phyloP scores from a whole-genome alignment of 2,329 filamentous ascomycete species.

The Trichoderma sp. region DNA sequence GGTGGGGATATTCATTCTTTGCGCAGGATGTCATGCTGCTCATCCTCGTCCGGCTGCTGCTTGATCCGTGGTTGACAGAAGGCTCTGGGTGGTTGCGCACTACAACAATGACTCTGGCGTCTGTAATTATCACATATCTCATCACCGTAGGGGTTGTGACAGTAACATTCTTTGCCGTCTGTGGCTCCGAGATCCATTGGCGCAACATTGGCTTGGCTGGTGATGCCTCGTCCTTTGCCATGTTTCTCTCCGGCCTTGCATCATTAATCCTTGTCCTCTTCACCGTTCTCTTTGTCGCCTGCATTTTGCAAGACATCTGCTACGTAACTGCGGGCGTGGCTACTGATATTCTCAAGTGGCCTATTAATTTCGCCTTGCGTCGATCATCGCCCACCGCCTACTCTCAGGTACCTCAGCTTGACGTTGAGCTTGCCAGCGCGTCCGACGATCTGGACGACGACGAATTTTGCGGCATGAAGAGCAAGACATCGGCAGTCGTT shows the following conservation, averaged over 20 bases:
- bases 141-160: conserved; percentile 23
- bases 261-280: conserved; percentile 22
- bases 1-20: conserved; percentile 29
- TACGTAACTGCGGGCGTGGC: conserved; percentile 25
- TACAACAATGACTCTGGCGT: neutral
- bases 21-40: conserved; percentile 27
- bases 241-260: conserved; percentile 30
- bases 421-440: conserved; percentile 12
- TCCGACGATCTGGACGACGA: conserved; percentile 3
- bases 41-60: conserved; percentile 25
- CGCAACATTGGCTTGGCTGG: conserved; percentile 29
- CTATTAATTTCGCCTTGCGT: conserved; percentile 20
- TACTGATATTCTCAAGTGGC: conserved; percentile 25
- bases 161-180: conserved; percentile 35
- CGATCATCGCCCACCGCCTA: neutral
- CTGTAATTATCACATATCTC: conserved; percentile 26
- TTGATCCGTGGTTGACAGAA: conserved; percentile 9
- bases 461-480: conserved; percentile 5
- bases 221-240: conserved; percentile 27
- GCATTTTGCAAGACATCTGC: conserved; percentile 26
- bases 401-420: conserved; percentile 11
- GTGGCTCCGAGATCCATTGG: conserved; percentile 32
- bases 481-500: neutral
- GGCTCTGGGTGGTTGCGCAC: neutral
- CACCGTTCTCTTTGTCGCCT: conserved; percentile 22